Conservation (phyloP, 2,329 filamentous ascomycete genomes). For the Aspergillus sp. region DNA sequence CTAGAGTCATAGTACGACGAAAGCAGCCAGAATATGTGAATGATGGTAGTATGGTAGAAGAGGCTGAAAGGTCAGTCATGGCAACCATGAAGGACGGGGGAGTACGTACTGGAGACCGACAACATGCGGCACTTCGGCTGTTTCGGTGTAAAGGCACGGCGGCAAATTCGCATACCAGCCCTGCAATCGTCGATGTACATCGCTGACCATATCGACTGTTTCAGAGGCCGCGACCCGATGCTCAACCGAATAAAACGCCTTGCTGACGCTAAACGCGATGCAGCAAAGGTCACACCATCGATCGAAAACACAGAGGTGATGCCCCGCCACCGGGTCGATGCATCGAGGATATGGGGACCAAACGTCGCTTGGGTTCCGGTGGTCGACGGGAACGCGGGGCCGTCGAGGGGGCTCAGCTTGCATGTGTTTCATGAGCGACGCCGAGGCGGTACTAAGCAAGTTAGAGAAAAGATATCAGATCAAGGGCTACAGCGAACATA, state of each 20-base stretch:
- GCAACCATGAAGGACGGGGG: no score
- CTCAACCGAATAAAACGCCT: conserved; percentile 17
- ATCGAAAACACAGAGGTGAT: conserved; percentile 26
- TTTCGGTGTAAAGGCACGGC: conserved; percentile 23
- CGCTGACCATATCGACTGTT: conserved; percentile 13
- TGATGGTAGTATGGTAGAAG: conserved; percentile 28
- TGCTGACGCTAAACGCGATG: conserved; percentile 21
- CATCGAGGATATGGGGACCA: conserved; percentile 28
- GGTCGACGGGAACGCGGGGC: conserved; percentile 15
- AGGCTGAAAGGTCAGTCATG: conserved; percentile 13
- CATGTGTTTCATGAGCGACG: conserved; percentile 22
- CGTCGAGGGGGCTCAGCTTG: conserved; percentile 14
- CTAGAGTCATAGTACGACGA: conserved; percentile 9
- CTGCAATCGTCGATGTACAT: conserved; percentile 22
- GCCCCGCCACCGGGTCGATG: conserved; percentile 15
- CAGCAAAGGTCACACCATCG: conserved; percentile 23
- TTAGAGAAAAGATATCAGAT: not conserved
- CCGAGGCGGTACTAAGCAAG: conserved; percentile 15
- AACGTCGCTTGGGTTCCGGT: conserved; percentile 13
- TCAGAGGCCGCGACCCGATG: conserved; percentile 11
- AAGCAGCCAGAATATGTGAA: conserved; percentile 30
- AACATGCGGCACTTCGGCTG: conserved; percentile 24
- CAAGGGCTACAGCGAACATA: not conserved
- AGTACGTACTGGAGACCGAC: conserved; percentile 26
- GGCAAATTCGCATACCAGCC: conserved; percentile 27